These are phyloP conservation scores for Sextonia rubra DNA, from an alignment of 164 flowering plant genomes.

Conservation along the genomic window DNA sequence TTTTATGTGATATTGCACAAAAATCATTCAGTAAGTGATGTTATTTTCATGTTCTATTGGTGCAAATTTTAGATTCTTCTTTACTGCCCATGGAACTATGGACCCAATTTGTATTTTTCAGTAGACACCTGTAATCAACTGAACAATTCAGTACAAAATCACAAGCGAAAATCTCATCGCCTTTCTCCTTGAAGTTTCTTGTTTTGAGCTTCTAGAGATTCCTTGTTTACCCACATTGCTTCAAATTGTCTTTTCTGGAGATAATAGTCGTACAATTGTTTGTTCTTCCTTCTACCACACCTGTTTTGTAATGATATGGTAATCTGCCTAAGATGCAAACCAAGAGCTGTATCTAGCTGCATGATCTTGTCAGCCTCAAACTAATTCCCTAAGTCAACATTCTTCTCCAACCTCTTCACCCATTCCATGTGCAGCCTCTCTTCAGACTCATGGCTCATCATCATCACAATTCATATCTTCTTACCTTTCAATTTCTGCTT, in stretches of 20 bases:
- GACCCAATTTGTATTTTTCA: neutral
- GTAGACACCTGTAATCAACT: neutral
- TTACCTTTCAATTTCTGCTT: no score
- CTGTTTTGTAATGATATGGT: constrained; percentile 90
- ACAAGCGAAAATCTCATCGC: neutral
- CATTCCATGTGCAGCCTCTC: constrained; percentile 91
- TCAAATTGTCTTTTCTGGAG: constrained; percentile 71
- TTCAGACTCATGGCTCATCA: constrained; percentile 59
- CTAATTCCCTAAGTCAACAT: no score
- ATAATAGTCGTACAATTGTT: constrained; percentile 79
- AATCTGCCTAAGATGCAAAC: constrained; percentile 77
- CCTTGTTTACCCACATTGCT: constrained; percentile 61
- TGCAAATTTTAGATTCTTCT: constrained; percentile 11
- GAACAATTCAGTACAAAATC: no score
- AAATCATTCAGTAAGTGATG: no score
- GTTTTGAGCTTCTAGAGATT: constrained; percentile 63
- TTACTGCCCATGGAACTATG: neutral
- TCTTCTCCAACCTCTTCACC: no score
- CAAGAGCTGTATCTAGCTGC: constrained; percentile 75
- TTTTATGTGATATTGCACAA: no score
- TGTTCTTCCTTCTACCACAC: constrained; percentile 87
- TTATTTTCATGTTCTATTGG: constrained; percentile 83
- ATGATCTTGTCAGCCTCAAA: constrained; percentile 84
- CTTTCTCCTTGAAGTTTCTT: constrained; percentile 74
- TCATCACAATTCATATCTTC: constrained; percentile 37